Evolutionary conservation across 1,284 basidiomycete genomes (phyloP).

Genomic region (Retiboletus flavoniger): DNA sequence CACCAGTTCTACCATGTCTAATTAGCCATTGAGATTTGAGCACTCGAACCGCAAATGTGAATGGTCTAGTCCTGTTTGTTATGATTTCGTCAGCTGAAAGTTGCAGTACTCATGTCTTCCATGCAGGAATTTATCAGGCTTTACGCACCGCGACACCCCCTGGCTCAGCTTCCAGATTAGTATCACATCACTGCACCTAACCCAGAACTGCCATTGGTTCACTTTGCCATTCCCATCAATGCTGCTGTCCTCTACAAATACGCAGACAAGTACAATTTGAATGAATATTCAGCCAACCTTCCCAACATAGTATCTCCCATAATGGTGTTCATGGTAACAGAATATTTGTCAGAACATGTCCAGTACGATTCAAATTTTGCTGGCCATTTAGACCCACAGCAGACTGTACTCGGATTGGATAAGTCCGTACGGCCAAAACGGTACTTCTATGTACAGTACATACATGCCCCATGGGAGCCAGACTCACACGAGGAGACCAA

Average conservation of each 20-base stretch:
- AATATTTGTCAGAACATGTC: background rate
- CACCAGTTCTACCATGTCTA: background rate
- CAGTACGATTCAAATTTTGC: background rate
- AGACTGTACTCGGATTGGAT: background rate
- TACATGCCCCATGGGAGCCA: background rate
- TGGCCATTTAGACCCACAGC: background rate
- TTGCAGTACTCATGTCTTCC: background rate
- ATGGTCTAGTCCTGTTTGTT: background rate
- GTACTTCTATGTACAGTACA: slow-evolving; percentile 1
- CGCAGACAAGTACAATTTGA: background rate
- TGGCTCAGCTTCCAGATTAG: background rate
- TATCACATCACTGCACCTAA: background rate
- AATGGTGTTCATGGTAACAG: background rate
- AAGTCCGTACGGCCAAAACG: background rate
- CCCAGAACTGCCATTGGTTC: background rate
- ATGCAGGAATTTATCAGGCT: background rate
- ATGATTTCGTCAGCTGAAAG: background rate
- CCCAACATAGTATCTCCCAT: background rate
- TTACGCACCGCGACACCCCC: background rate
- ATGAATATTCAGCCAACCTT: background rate
- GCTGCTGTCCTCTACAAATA: background rate
- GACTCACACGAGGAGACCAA: background rate
- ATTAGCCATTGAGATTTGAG: background rate
- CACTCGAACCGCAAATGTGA: background rate
- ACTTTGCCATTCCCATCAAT: background rate